phyloP scores from a whole-genome alignment of 2,329 filamentous ascomycete species.

The Rutstroemia sp. region DNA sequence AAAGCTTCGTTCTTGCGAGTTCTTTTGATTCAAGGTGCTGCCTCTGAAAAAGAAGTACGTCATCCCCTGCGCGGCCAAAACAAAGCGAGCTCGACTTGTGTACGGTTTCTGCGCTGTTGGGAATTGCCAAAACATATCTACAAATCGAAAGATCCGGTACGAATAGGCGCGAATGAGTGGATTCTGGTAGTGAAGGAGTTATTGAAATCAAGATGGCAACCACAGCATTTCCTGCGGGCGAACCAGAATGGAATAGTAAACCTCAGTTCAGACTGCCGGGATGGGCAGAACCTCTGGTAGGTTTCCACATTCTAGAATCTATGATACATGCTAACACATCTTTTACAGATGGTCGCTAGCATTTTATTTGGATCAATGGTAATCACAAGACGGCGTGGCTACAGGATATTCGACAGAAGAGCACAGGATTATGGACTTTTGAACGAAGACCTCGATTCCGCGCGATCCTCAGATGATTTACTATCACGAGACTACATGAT shows the following conservation, averaged over 20 bases:
- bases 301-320: background rate
- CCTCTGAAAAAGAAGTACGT: constrained; percentile 1
- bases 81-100: background rate
- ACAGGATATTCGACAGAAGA: constrained; percentile 19
- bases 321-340: background rate
- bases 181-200: background rate
- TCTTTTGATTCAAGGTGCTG: background rate
- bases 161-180: background rate
- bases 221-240: constrained; percentile 4
- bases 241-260: constrained; percentile 28
- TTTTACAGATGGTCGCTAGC: constrained; percentile 27
- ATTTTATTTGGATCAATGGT: constrained; percentile 29
- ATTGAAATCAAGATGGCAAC: background rate
- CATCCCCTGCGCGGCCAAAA: background rate
- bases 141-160: no score
- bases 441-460: constrained; percentile 22
- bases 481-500: constrained; percentile 24
- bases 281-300: constrained; percentile 29
- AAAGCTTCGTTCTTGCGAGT: background rate
- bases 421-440: constrained; percentile 16
- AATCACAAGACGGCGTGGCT: constrained; percentile 23
- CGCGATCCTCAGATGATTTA: constrained; percentile 27
- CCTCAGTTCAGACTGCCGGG: constrained; percentile 28
- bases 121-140: no score
- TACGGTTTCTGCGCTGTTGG: background rate